Conservation (phyloP, 768 basidiomycete genomes). For the Tylopilus sp. region DNA sequence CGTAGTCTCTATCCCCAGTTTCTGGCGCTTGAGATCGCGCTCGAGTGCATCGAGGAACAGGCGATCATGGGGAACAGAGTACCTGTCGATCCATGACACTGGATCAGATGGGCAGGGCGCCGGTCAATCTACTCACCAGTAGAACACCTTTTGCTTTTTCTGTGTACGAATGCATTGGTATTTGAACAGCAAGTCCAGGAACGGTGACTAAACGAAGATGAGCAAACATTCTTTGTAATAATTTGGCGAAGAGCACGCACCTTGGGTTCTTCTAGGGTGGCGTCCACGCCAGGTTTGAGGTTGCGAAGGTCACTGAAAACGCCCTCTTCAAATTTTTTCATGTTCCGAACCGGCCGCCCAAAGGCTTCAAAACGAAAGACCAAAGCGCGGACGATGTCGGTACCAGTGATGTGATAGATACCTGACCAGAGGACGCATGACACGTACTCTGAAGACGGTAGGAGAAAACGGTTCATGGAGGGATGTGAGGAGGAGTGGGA, state of each 20-base stretch:
- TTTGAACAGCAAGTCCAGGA: constrained; percentile 92
- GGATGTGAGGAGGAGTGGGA: constrained; percentile 61
- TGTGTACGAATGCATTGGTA: constrained; percentile 96
- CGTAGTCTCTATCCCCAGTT: constrained; percentile 83
- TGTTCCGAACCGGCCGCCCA: constrained; percentile 83
- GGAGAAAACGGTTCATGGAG: constrained; percentile 78
- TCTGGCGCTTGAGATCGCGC: constrained; percentile 93
- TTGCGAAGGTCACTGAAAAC: constrained; percentile 92
- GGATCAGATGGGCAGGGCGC: background rate
- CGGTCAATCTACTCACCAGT: constrained; percentile 59
- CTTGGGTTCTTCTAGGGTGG: constrained; percentile 95
- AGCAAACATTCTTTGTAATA: background rate
- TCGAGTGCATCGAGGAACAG: constrained; percentile 96
- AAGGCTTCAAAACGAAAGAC: constrained; percentile 95
- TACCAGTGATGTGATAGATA: constrained; percentile 91
- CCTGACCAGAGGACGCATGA: constrained; percentile 92
- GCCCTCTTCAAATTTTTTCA: constrained; percentile 98
- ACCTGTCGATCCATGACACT: constrained; percentile 47
- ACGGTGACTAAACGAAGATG: constrained; percentile 61
- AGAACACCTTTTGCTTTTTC: constrained; percentile 99
- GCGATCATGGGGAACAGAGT: constrained; percentile 94
- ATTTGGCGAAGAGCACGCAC: constrained; percentile 38
- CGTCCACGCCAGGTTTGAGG: constrained; percentile 89
- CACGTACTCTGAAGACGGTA: constrained; percentile 86
- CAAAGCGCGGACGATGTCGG: constrained; percentile 92